Percentiles rank a stretch among this genome's conserved stretches.
Conservation (phyloP, 2,329 filamentous ascomycete species). For the Ophiostoma piceae region DNA sequence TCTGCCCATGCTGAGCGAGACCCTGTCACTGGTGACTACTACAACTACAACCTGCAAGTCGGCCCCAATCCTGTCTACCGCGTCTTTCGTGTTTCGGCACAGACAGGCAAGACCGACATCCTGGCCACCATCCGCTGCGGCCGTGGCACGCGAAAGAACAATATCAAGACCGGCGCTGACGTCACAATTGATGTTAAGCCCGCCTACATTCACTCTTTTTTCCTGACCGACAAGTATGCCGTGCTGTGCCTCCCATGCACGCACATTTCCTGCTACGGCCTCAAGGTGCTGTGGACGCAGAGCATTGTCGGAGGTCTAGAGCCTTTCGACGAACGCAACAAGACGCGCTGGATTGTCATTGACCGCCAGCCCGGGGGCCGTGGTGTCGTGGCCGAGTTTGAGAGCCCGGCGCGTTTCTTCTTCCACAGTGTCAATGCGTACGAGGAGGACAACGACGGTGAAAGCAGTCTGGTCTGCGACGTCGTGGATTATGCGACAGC, state of each 20-base stretch:
- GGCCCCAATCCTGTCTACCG: conserved; percentile 56
- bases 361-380: conserved; percentile 53
- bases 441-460: conserved; percentile 48
- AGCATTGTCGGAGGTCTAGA: conserved; percentile 66
- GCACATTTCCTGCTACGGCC: conserved; percentile 52
- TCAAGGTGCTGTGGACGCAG: conserved; percentile 57
- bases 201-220: conserved; percentile 80
- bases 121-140: conserved; percentile 49
- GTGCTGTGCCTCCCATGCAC: conserved; percentile 68
- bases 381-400: conserved; percentile 62
- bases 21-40: conserved; percentile 66
- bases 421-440: conserved; percentile 78
- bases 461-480: conserved; percentile 61
- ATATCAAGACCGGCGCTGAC: not conserved
- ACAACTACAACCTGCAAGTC: conserved; percentile 74
- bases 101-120: conserved; percentile 62
- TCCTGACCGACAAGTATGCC: conserved; percentile 65
- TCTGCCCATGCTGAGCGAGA: conserved; percentile 69
- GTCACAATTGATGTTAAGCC: conserved; percentile 35
- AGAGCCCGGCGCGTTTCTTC: conserved; percentile 64
- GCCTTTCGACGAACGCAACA: conserved; percentile 52
- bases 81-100: conserved; percentile 59
- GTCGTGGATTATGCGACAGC: conserved; percentile 57
- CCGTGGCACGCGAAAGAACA: not conserved
- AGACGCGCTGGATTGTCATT: conserved; percentile 67